Evolutionary conservation across 768 basidiomycete genomes (phyloP).

Genomic region (Galerina sulciceps): DNA sequence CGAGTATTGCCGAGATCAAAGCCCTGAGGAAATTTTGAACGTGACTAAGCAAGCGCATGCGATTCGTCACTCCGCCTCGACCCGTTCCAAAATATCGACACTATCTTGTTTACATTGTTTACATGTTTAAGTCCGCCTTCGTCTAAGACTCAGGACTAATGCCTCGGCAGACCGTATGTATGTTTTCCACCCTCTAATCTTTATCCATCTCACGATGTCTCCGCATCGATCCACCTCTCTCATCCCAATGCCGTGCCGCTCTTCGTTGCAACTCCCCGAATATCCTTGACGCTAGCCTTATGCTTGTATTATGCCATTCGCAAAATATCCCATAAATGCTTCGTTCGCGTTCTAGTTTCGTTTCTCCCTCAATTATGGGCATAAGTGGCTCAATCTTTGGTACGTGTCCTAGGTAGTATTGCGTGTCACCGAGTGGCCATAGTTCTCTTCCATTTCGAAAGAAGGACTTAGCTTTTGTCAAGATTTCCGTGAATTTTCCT

Average conservation of each 20-base stretch:
- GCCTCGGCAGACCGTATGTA: too few species aligned
- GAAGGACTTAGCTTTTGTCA: constrained; percentile 9
- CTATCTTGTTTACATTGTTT: neutral
- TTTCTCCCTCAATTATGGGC: neutral
- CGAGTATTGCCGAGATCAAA: too few species aligned
- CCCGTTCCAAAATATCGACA: neutral
- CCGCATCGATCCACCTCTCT: neutral
- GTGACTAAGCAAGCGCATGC: too few species aligned
- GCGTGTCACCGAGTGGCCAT: constrained; percentile 12
- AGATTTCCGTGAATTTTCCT: neutral
- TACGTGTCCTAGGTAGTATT: constrained; percentile 18
- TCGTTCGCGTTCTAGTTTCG: neutral
- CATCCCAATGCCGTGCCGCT: constrained; percentile 2
- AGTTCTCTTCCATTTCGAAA: neutral
- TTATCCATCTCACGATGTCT: too few species aligned
- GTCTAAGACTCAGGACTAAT: neutral
- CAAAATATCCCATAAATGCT: constrained; percentile 3
- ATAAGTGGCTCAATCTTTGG: constrained; percentile 4
- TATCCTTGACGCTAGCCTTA: constrained; percentile 10
- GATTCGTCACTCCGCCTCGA: too few species aligned
- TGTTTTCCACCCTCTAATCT: too few species aligned
- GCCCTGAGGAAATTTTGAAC: too few species aligned
- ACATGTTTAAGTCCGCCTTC: neutral
- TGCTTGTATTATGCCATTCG: constrained; percentile 14
- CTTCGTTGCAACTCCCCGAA: constrained; percentile 14